Base-by-base conservation (phyloP, 352 stramenopile species). In the Pythium folliculosum region DNA sequence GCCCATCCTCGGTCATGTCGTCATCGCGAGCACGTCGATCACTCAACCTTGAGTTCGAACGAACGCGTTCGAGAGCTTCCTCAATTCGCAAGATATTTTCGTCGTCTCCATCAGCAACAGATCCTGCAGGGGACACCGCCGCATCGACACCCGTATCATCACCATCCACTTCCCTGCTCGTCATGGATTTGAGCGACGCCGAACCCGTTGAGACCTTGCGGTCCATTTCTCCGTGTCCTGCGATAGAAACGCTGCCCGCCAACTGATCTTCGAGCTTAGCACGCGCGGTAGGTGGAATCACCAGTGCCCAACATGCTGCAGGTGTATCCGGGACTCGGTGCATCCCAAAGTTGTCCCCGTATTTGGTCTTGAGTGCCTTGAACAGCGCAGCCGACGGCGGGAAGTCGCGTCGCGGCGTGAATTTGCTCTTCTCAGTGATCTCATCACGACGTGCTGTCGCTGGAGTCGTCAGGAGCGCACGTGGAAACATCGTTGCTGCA, bases 311-410 rank as follows among this genome's bases (percentile, higher is more conserved):
- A 35, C 81, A 89, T 0, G 85, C 87, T 19, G 87, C 86, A 0
- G 86, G 78, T 4, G 85, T 93, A 53, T 90, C 82, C 1, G 87
- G 87, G 9, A 95, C 57, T 50, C 81, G 69, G 45, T 92, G 82
- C 61, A 92, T 84, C 9, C 80, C 82, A 25, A 92, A 91, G 32
- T 86, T 87, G 40, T 91, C 84, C 19, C 87, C 87, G 51, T 94
- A 95, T 38, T 91, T 91, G 10, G 77, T 84, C 51, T 87, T 88
- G 81, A 95, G 88, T 3, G 87, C 87, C 69, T 95, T 93, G 64
- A 94, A 94, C 44, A 95, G 60, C 12, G 84, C 86, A 5, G 84
- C 85, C n/a, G 87, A 92, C 35, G 87, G 87, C 5, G 87, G 87
- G 40, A 95, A 95, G 58, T 94, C 87, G 19, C 85, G 85, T 47